Evolutionary conservation across 768 basidiomycete genomes (phyloP), one percentile per base, ranked within the genome.

Genomic region (Gloeostereum incarnatum): DNA sequence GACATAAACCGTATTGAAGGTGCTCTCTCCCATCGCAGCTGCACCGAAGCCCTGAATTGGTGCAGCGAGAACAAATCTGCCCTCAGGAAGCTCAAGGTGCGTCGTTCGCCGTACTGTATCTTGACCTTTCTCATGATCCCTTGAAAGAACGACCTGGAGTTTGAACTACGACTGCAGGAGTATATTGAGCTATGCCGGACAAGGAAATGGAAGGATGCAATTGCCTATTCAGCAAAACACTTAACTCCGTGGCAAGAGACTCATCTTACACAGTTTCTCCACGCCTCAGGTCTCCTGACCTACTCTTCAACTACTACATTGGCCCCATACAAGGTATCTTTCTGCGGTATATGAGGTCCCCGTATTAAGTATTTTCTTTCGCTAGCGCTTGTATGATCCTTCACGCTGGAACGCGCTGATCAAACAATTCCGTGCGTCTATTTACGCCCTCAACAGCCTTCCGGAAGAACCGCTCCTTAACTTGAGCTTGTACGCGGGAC

Each of bases 31-130:
- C 63, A 63, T 20, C 78, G 85, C 44, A 85, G 81, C 45, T 93
- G 91, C 47, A 69, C 81, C 5, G 91, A 96, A 59, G 94, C 94
- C 10, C 66, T 99, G 32, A 70, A 77, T 14, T 99, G 94, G 94
- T 97, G 92, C 50, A 91, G 78, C 45, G 96, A 99, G 68, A 97
- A 99, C 60, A 84, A 93, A 56, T 75, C 79, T 21, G 86, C 88
- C 9, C 71, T 99, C 44, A 79, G 89, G 37, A 98, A 97, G 67
- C 77, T 81, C 53, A 93, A 88, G 74, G 93, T 81, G 24, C 42
- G 49, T 48, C 17, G 23, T 36, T 24, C 38, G 38, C 26, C 33
- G 25, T 21, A 27, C n/a, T n/a, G n/a, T n/a, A 11, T 24, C n/a
- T 27, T 14, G 22, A 39, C 40, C 19, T 20, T 29, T 31, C 24